Evolutionary conservation across 73 alveolate species (phyloP), one percentile per base, ranked within the genome.

Genomic region (Paramecium biaurelia): DNA sequence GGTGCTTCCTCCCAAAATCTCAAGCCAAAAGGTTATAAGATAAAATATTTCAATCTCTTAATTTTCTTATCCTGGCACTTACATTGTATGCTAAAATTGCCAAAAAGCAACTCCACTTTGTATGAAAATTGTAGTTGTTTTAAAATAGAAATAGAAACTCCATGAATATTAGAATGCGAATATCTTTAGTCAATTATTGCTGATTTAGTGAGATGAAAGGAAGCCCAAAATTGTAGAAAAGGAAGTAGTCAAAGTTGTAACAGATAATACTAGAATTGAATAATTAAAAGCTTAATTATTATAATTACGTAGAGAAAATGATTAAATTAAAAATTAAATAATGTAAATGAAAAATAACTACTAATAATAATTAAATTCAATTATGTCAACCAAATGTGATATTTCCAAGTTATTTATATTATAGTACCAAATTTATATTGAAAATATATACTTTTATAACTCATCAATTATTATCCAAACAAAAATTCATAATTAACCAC

Each of bases 131-230:
- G 42, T 79, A 10, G 90, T 79, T 0, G 90, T 79, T 43, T 79
- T 76, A 42, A 79, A 79, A 37, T 43, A 45, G 90, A 79, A 47
- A 79, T 79, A 0, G 90, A 79, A 47, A 63, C 90, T 0, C 90
- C 90, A 23, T 79, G 90, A 76, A 41, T 76, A 79, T 47, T 79
- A 24, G 90, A 79, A 34, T 79, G 90, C 18, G 90, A 79, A 45
- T 79, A 79, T 41, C 37, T 79, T 6, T 79, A 79, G 34, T 79
- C 90, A 10, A 38, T 79, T 20, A 79, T 79, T 79, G 70, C 76
- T n/a, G 90, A 79, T 30, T 79, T 79, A 63, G 70, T 43, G 43
- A 79, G 56, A 26, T 23, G 49, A 45, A 79, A 45, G 90, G 90
- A 47, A 45, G 42, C 86, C 86, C 4, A 72, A 79, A 42, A 76